A percentile compares a stretch with the other conserved stretches of the same genome.
phyloP scores from a whole-genome alignment of 2,329 filamentous ascomycete species.

The Fusarium udum region DNA sequence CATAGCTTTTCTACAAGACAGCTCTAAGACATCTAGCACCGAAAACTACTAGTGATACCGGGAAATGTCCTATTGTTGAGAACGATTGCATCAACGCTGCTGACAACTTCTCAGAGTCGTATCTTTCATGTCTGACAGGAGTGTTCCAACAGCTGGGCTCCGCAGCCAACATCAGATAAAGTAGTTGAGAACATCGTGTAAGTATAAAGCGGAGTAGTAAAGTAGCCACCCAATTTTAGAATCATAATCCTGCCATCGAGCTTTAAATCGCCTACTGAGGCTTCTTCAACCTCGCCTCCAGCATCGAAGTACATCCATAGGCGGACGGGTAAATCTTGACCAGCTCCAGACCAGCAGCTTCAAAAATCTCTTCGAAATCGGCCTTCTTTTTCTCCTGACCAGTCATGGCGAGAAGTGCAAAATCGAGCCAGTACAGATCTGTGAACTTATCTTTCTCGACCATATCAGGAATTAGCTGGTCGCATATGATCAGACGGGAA shows the following conservation, averaged over 20 bases:
- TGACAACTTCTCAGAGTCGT: background rate
- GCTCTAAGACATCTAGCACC: no score
- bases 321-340: slow-evolving; percentile 46
- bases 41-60: no score
- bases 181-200: no score
- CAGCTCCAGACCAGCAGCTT: slow-evolving; percentile 45
- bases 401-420: slow-evolving; percentile 44
- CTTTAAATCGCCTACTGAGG: background rate
- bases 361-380: slow-evolving; percentile 46
- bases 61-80: background rate
- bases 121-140: background rate
- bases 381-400: slow-evolving; percentile 47
- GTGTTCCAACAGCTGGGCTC: background rate
- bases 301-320: slow-evolving; percentile 46
- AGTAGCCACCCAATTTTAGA: background rate
- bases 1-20: background rate
- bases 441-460: slow-evolving; percentile 40
- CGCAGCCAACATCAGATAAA: background rate
- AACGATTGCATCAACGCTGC: no score
- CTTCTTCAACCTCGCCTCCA: slow-evolving; percentile 44
- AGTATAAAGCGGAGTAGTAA: background rate
- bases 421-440: slow-evolving; percentile 47
- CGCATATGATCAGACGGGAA: slow-evolving; percentile 48
- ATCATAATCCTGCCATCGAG: background rate
- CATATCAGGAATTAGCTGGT: slow-evolving; percentile 48